Evolutionary conservation across 164 flowering plant species (phyloP).

Genomic region (Liquidambar formosana): DNA sequence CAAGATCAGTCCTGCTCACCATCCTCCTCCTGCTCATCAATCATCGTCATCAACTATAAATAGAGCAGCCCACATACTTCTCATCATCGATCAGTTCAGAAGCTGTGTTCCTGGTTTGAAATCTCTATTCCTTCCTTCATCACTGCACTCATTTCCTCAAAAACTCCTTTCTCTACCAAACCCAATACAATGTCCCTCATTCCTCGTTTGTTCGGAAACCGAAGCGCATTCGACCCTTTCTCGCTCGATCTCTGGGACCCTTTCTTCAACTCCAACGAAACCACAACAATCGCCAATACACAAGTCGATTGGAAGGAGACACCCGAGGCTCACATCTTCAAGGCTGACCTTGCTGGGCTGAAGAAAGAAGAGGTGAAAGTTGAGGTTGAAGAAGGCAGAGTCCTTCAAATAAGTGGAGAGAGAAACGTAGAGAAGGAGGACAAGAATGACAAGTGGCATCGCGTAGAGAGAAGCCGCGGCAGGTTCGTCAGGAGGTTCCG

Average conservation of each 20-base stretch:
- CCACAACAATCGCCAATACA: slow-evolving; percentile 9
- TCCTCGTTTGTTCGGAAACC: slow-evolving; percentile 12
- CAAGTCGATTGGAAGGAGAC: slow-evolving; percentile 20
- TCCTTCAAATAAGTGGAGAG: slow-evolving; percentile 22
- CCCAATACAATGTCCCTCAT: slow-evolving; percentile 11
- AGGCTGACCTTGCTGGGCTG: slow-evolving; percentile 11
- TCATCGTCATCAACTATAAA: too few species aligned
- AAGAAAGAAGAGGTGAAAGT: too few species aligned
- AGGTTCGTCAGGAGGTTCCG: slow-evolving; percentile 1
- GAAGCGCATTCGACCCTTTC: slow-evolving; percentile 14
- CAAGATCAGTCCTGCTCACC: too few species aligned
- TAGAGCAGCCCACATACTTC: too few species aligned
- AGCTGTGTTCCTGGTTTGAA: too few species aligned
- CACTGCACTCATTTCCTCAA: too few species aligned
- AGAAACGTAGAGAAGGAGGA: slow-evolving; percentile 18
- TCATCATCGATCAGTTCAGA: too few species aligned
- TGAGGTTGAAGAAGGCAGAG: slow-evolving; percentile 9
- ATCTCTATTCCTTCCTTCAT: too few species aligned
- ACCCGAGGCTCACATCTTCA: slow-evolving; percentile 14
- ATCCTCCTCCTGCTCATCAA: too few species aligned
- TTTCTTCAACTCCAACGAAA: slow-evolving; percentile 4
- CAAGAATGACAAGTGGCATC: slow-evolving; percentile 22
- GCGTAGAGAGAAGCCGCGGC: slow-evolving; percentile 16
- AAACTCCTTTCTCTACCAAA: too few species aligned
- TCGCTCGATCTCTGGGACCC: slow-evolving; percentile 17